These are phyloP conservation scores for Phytophthora aleatoria DNA, from an alignment of 352 stramenopile species.

Conservation along the genomic window DNA sequence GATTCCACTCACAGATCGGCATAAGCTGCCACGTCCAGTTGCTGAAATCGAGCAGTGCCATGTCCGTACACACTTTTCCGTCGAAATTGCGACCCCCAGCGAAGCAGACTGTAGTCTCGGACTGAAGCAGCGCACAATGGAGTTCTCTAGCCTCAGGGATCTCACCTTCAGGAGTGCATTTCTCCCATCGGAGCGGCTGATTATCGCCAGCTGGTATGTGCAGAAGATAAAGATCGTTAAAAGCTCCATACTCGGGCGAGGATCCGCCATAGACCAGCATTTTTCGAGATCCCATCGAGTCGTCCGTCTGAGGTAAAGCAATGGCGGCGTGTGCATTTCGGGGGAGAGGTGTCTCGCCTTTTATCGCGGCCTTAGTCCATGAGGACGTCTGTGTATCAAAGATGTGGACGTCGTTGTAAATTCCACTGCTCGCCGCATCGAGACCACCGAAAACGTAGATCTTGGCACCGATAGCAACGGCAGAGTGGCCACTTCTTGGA, in stretches of 20 bases:
- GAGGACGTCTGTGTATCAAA: slow-evolving; percentile 47
- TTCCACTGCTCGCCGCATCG: slow-evolving; percentile 38
- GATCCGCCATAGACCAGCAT: slow-evolving; percentile 73
- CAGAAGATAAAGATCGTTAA: slow-evolving; percentile 63
- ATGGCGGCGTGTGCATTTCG: slow-evolving; percentile 68
- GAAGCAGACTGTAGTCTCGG: slow-evolving; percentile 41
- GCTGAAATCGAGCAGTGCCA: slow-evolving; percentile 46
- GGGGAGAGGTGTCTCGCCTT: slow-evolving; percentile 45
- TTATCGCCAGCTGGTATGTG: slow-evolving; percentile 11
- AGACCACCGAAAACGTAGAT: slow-evolving; percentile 72
- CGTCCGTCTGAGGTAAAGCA: slow-evolving; percentile 20
- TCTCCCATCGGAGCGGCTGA: slow-evolving; percentile 30
- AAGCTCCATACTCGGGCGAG: slow-evolving; percentile 54
- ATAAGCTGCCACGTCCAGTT: slow-evolving; percentile 59
- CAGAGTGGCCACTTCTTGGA: slow-evolving; percentile 69
- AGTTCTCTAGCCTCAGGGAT: slow-evolving; percentile 54
- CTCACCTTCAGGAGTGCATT: slow-evolving; percentile 27
- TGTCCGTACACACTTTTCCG: slow-evolving; percentile 62
- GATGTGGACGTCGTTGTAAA: slow-evolving; percentile 66
- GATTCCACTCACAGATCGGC: slow-evolving; percentile 59
- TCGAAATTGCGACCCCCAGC: slow-evolving; percentile 54
- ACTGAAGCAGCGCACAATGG: slow-evolving; percentile 35
- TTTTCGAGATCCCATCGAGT: slow-evolving; percentile 3
- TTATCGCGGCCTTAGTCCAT: slow-evolving; percentile 39
- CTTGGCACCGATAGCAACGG: slow-evolving; percentile 42